Conservation (phyloP, 1,139 yeast genomes). For the Pneumocystis oryctolagi region DNA sequence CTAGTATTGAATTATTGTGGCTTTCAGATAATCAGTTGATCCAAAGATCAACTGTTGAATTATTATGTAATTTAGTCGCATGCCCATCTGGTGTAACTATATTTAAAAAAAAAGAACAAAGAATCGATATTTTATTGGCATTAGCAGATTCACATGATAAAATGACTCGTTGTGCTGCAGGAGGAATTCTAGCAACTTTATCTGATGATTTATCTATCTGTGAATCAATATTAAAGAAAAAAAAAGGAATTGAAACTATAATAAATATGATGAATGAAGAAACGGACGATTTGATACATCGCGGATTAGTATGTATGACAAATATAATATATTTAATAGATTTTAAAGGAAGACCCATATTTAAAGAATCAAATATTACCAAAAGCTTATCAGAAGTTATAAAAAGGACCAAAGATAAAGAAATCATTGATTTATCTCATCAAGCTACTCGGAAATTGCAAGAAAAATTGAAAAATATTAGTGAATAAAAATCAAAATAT, state of each 20-base stretch:
- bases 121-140: conserved; percentile 22
- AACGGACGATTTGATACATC: background rate
- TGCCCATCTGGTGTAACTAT: conserved; percentile 23
- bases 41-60: conserved; percentile 27
- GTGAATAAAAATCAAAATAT: background rate
- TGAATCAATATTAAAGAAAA: conserved; percentile 14
- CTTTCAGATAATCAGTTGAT: conserved; percentile 23
- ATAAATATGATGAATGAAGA: background rate
- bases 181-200: conserved; percentile 29
- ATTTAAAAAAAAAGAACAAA: conserved; percentile 19
- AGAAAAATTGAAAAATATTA: background rate
- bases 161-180: conserved; percentile 26
- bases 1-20: conserved; percentile 26
- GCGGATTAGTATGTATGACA: background rate
- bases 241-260: background rate
- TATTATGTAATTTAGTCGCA: conserved; percentile 28
- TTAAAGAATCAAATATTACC: background rate
- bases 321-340: background rate
- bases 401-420: background rate
- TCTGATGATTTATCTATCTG: conserved; percentile 27
- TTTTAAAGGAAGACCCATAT: background rate
- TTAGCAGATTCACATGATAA: conserved; percentile 24
- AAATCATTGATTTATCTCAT: background rate
- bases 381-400: background rate
- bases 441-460: background rate